Base-by-base conservation (phyloP, 495 filamentous ascomycete species). In the Bacidia rubella region DNA sequence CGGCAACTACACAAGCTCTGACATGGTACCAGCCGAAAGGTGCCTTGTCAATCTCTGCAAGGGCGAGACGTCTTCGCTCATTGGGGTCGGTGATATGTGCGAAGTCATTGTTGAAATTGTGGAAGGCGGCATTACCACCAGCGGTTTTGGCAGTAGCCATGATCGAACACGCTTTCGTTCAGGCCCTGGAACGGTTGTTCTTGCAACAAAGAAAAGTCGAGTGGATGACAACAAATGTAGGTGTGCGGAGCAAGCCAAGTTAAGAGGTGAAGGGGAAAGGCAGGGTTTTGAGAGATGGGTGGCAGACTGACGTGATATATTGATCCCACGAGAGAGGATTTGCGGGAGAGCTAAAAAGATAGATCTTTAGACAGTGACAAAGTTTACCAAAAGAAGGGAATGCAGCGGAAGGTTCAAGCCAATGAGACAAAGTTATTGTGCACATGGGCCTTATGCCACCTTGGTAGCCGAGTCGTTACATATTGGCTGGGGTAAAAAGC, bases 1-100 rank as follows among this genome's bases (percentile, higher is more conserved):
- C 86, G n/a, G 86, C 84, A 7, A 92, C 85, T 24, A 86, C 68
- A 22, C 84, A 70, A 41, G 85, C 84, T 26, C 83, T 79, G 11
- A 82, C 75, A 64, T 89, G 86, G 62, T 83, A 83, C 79, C 84
- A 86, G 56, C 86, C 82, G 54, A 90, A 88, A 4, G 78, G 78
- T 25, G 85, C 84, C 60, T 84, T 83, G 65, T 90, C 86, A 52
- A 90, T 86, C 61, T 85, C 76, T 11, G 81, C 81, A 35, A 90
- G 76, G 25, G 86, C 85, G 39, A 81, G 77, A 52, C 85, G 77
- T 55, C 86, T 75, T 39, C 83, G 76, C 62, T 87, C 83, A 56
- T 85, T 82, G 26, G 85, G 82, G 57, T 89, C 83, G 43, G 71
- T 66, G 55, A 85, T 75, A 60, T 85, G 76, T 38, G 60, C 60